phyloP scores from a whole-genome alignment of 495 filamentous ascomycete genomes.

The Lasiosphaeriaceae sp. region DNA sequence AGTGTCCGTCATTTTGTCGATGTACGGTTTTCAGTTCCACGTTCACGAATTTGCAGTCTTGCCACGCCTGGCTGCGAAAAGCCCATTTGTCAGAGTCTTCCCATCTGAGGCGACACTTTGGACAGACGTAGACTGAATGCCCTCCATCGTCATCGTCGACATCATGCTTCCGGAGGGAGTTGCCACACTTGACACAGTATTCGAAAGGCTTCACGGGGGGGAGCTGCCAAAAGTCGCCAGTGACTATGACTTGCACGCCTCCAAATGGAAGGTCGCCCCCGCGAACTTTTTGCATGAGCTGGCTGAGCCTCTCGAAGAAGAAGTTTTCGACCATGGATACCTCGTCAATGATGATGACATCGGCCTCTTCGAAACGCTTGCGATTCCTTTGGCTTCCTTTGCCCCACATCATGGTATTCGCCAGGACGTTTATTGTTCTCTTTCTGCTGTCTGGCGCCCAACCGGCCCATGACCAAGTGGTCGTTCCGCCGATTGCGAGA shows the following conservation, averaged over 20 bases:
- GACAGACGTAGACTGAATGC: conserved; percentile 62
- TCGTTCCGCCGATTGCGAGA: conserved; percentile 49
- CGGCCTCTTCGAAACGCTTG: conserved; percentile 31
- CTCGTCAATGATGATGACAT: conserved; percentile 46
- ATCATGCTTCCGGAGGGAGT: conserved; percentile 64
- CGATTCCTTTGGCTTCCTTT: conserved; percentile 1
- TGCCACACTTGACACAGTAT: conserved; percentile 70
- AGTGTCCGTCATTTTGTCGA: conserved; percentile 47
- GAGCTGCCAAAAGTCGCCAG: conserved; percentile 94
- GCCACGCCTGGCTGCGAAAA: conserved; percentile 37
- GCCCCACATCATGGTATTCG: neutral
- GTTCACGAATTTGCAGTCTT: conserved; percentile 32
- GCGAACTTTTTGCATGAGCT: conserved; percentile 36
- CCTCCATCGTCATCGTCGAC: conserved; percentile 50
- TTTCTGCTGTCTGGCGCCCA: conserved; percentile 41
- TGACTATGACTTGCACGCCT: conserved; percentile 88
- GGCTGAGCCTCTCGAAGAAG: conserved; percentile 51
- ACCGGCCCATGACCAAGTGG: conserved; percentile 52
- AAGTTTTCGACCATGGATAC: conserved; percentile 53
- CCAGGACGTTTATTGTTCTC: conserved; percentile 11
- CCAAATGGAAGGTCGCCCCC: conserved; percentile 65
- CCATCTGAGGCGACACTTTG: conserved; percentile 23
- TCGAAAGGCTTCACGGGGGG: conserved; percentile 82
- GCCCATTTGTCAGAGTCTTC: conserved; percentile 36
- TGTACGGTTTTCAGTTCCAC: conserved; percentile 46